phyloP scores from a whole-genome alignment of 257 asterid species.

The Galeopsis tetrahit region DNA sequence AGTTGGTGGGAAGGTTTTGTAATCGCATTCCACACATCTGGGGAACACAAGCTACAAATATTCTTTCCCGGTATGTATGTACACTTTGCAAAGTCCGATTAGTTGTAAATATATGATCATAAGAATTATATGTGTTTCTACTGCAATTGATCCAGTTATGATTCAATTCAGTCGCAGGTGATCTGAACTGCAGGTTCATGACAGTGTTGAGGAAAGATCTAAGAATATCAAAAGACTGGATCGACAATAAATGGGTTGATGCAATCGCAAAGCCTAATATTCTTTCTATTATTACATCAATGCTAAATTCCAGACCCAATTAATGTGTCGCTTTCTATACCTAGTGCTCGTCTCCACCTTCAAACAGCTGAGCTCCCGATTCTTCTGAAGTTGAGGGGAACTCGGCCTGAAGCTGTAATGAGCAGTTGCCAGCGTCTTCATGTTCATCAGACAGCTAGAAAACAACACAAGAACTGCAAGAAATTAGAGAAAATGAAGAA shows the following conservation, averaged over 20 bases:
- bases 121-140: too few relatives aligned
- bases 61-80: constrained; percentile 54
- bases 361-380: too few relatives aligned
- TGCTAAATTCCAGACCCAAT: neutral
- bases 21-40: constrained; percentile 38
- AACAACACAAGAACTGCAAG: too few relatives aligned
- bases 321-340: neutral
- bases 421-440: too few relatives aligned
- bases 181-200: constrained; percentile 40
- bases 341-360: constrained; percentile 5
- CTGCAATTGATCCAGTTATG: neutral
- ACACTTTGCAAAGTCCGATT: neutral
- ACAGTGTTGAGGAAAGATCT: constrained; percentile 41
- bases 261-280: constrained; percentile 45
- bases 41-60: constrained; percentile 40
- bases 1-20: constrained; percentile 89
- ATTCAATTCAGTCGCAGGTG: constrained; percentile 38
- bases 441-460: too few relatives aligned
- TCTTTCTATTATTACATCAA: constrained; percentile 42
- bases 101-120: too few relatives aligned
- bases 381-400: too few relatives aligned
- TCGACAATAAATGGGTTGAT: constrained; percentile 52
- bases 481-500: too few relatives aligned
- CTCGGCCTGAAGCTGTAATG: neutral
- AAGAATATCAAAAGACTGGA: constrained; percentile 68